These are phyloP conservation scores for Penicillium nucicola DNA, from an alignment of 495 filamentous ascomycete genomes.

Conservation along the genomic window DNA sequence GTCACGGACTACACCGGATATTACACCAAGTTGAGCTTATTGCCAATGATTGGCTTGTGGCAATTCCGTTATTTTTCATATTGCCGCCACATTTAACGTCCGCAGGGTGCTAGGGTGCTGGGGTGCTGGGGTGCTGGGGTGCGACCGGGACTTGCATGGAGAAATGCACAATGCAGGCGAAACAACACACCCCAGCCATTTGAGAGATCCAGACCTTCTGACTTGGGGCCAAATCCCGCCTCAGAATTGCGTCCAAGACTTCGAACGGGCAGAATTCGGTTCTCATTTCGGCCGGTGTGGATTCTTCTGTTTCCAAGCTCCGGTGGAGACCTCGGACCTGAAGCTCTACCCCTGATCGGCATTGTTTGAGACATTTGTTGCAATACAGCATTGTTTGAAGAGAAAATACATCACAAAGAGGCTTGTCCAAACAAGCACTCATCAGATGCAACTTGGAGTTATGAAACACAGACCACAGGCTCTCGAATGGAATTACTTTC, in stretches of 20 bases:
- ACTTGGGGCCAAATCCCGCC: neutral
- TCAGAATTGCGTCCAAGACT: conserved; percentile 8
- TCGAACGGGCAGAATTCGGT: conserved; percentile 13
- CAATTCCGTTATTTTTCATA: too few relatives aligned
- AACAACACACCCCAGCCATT: neutral
- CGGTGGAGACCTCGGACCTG: conserved; percentile 23
- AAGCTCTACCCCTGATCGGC: conserved; percentile 6
- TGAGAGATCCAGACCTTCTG: neutral
- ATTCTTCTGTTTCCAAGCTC: conserved; percentile 5
- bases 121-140: neutral
- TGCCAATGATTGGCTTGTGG: neutral
- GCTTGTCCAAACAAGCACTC: neutral
- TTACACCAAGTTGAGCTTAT: neutral
- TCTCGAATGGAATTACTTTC: conserved; percentile 27
- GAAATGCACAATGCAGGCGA: neutral
- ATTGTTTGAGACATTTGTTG: conserved; percentile 5
- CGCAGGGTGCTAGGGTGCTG: neutral
- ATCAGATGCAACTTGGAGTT: conserved; percentile 11
- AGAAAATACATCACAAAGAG: neutral
- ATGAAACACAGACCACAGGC: conserved; percentile 32
- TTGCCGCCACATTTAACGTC: neutral
- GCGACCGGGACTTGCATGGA: conserved; percentile 1
- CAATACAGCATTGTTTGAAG: neutral
- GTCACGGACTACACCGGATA: neutral
- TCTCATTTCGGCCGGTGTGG: conserved; percentile 6